Evolutionary conservation across 257 asterid species (phyloP).

Genomic region (Lycium barbarum): DNA sequence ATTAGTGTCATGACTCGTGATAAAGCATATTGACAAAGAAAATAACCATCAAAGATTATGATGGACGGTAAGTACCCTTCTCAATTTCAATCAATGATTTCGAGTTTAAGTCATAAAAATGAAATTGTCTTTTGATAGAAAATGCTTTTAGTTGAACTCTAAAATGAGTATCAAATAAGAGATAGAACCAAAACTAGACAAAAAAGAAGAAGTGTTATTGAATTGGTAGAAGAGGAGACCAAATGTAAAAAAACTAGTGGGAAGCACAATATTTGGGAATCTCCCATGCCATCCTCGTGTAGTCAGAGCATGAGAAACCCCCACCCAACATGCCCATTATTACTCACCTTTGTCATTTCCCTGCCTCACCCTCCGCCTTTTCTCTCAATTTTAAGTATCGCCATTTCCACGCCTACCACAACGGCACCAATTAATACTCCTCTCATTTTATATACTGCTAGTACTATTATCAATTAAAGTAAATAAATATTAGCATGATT

Average conservation of each 20-base stretch:
- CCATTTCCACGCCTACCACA: conserved; percentile 9
- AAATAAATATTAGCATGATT: background rate
- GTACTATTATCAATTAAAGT: background rate
- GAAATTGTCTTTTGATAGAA: no score
- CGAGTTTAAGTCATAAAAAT: no score
- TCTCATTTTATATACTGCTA: background rate
- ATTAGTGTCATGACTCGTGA: no score
- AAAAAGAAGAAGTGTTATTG: background rate
- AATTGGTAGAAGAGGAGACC: background rate
- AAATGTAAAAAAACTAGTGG: conserved; percentile 5
- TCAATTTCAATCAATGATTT: no score
- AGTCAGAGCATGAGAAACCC: background rate
- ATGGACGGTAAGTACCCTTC: no score
- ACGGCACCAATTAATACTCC: background rate
- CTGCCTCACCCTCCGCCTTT: conserved; percentile 11
- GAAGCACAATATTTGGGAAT: conserved; percentile 23
- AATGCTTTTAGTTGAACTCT: no score
- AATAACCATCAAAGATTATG: no score
- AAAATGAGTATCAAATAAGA: no score
- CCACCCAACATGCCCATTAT: conserved; percentile 24
- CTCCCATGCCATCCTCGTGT: conserved; percentile 26
- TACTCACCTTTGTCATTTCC: background rate
- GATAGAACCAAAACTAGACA: no score
- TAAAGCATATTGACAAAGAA: no score
- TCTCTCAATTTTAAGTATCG: background rate